phyloP scores from a whole-genome alignment of 2,329 filamentous ascomycete genomes.

The Fusarium keratoplasticum region DNA sequence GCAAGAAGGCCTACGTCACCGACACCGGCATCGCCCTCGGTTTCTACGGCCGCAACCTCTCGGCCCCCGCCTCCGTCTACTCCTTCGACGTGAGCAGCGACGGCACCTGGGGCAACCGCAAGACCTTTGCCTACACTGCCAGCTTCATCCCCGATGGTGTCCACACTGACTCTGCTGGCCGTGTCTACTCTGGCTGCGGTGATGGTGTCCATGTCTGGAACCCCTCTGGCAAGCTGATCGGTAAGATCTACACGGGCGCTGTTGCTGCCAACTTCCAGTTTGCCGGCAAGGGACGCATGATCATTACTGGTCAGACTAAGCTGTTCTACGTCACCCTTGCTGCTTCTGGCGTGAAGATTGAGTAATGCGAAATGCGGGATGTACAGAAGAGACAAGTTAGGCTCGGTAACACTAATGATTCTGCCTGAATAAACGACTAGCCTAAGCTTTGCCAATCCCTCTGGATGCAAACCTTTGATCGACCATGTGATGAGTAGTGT shows the following conservation, averaged over 20 bases:
- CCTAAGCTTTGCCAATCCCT: not conserved
- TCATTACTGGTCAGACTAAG: slow-evolving; percentile 51
- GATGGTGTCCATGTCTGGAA: slow-evolving; percentile 64
- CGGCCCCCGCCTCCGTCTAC: slow-evolving; percentile 60
- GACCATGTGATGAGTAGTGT: not conserved
- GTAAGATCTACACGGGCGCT: slow-evolving; percentile 66
- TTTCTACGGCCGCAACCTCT: slow-evolving; percentile 55
- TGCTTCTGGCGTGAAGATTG: slow-evolving; percentile 11
- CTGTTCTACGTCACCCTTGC: slow-evolving; percentile 48
- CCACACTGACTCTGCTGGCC: slow-evolving; percentile 64
- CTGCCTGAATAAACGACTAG: not conserved
- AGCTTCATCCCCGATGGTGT: slow-evolving; percentile 70
- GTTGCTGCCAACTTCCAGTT: slow-evolving; percentile 60
- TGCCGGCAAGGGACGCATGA: slow-evolving; percentile 50
- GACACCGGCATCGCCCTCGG: slow-evolving; percentile 62
- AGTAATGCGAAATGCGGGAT: not conserved
- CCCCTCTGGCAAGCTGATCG: slow-evolving; percentile 58
- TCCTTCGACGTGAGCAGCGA: slow-evolving; percentile 58
- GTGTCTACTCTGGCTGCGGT: slow-evolving; percentile 63
- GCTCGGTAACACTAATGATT: not conserved
- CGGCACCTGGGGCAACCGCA: slow-evolving; percentile 60
- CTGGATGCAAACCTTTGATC: not conserved
- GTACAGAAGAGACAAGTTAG: not conserved
- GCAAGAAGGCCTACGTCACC: slow-evolving; percentile 65
- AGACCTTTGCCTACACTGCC: slow-evolving; percentile 67